These are phyloP conservation scores for Cryoendolithus antarcticus DNA, from an alignment of 2,329 filamentous ascomycete species.

Conservation along the genomic window DNA sequence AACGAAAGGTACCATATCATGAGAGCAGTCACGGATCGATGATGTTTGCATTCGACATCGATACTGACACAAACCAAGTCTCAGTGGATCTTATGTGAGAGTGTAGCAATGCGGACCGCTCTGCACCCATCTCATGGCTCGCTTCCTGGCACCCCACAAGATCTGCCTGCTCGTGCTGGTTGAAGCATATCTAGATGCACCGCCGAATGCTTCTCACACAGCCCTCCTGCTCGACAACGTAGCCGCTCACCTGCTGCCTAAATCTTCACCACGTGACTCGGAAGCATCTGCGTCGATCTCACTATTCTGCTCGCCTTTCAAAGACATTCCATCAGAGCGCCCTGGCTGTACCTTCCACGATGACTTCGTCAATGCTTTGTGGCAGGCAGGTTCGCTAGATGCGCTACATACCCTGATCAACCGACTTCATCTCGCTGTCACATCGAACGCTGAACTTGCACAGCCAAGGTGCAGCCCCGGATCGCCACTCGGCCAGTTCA, in stretches of 20 bases:
- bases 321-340: slow-evolving; percentile 27
- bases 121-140: slow-evolving; percentile 45
- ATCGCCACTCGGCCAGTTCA: slow-evolving; percentile 70
- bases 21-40: too few relatives aligned
- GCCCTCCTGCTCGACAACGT: slow-evolving; percentile 60
- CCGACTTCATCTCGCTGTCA: slow-evolving; percentile 33
- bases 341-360: slow-evolving; percentile 83
- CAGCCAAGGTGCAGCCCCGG: slow-evolving; percentile 43
- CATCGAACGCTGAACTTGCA: slow-evolving; percentile 28
- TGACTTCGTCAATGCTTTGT: slow-evolving; percentile 65
- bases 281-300: slow-evolving; percentile 18
- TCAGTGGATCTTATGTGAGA: too few relatives aligned
- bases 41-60: too few relatives aligned
- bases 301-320: slow-evolving; percentile 15
- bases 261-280: too few relatives aligned
- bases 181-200: slow-evolving; percentile 50
- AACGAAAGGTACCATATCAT: too few relatives aligned
- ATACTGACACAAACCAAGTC: too few relatives aligned
- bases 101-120: too few relatives aligned
- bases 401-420: slow-evolving; percentile 55
- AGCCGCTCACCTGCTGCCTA: slow-evolving; percentile 25
- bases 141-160: slow-evolving; percentile 80
- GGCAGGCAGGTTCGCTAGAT: slow-evolving; percentile 73
- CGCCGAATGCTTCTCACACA: slow-evolving; percentile 1
- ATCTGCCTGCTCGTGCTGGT: slow-evolving; percentile 70